Base-by-base conservation (phyloP, 2,329 filamentous ascomycete species). In the Penicillium sp. region DNA sequence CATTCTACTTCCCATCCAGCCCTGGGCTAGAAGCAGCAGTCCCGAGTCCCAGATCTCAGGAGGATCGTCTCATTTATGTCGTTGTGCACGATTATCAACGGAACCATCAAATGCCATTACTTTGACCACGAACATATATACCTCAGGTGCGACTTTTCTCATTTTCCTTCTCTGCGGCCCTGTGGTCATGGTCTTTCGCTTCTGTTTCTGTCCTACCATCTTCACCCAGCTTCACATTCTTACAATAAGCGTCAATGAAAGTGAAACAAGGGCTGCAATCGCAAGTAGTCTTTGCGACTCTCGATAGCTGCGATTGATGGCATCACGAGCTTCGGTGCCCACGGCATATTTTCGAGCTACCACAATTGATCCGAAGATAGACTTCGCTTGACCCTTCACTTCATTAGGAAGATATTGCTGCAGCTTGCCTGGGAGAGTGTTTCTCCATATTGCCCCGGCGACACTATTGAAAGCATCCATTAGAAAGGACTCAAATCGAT, bases 381-480 rank as follows among this genome's bases (percentile, higher is more conserved):
- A 19, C 2, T 48, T 51, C 1, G 56, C 57, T 19, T 59, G 54
- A 9, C 28, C 22, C 38, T 61, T 56, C 34, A 52, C 15, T 9
- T 60, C 57, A 6, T 37, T 43, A 2, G 60, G 60, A 7, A 62
- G 50, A 35, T 62, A 53, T n/a, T 48, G 12, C 4, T 37, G 21
- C 4, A 62, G 49, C 28, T 58, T 61, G 0, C 28, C 42, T 0
- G 57, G 59, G 13, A 62, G 57, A 1, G 52, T 56, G 34, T n/a
- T 51, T n/a, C 59, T 63, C 68, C 68, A 71, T 29, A 70, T 70
- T 9, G 66, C 68, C 1, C 68, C 68, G 6, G 64, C 62, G 6
- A 70, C 64, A 26, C 60, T 60, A 22, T 17, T 17, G 9, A 15
- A 40, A 34, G 13, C 2, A 26, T 13, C 6, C 3, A 3, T 52